Evolutionary conservation across 257 asterid species (phyloP).

Genomic region (Solanum sitiens): DNA sequence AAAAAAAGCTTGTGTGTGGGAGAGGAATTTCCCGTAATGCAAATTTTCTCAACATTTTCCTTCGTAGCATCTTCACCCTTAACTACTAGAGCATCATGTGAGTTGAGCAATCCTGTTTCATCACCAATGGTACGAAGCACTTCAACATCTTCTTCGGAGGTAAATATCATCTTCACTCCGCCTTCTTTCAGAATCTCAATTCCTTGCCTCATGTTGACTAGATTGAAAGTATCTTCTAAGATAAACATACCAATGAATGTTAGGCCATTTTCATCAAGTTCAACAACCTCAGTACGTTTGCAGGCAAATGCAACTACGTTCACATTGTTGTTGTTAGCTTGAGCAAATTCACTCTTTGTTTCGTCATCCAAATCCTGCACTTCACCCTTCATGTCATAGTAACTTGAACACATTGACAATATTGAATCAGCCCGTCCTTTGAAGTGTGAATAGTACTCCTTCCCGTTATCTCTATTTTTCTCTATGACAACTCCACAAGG

Average conservation of each 20-base stretch:
- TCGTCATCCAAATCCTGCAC: not conserved
- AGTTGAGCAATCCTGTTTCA: constrained; percentile 1
- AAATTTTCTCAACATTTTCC: constrained; percentile 4
- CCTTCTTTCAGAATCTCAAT: not conserved
- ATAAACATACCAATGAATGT: constrained; percentile 17
- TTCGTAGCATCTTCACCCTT: constrained; percentile 5
- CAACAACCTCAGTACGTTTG: not conserved
- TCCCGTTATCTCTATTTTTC: constrained; percentile 1
- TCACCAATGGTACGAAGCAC: constrained; percentile 4
- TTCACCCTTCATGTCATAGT: not conserved
- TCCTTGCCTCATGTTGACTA: not conserved
- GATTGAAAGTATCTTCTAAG: not conserved
- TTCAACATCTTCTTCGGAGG: constrained; percentile 10
- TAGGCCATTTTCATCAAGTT: not conserved
- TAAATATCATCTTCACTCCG: constrained; percentile 13
- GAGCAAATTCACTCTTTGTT: not conserved
- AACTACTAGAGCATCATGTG: not conserved
- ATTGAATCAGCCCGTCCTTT: constrained; percentile 11
- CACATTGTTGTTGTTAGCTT: not conserved
- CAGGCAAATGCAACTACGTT: constrained; percentile 19
- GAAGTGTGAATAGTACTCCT: not conserved
- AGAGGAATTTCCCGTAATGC: constrained; percentile 14
- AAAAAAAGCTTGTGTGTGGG: constrained; percentile 13
- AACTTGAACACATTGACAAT: constrained; percentile 12
- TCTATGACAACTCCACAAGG: not conserved